Base-by-base conservation (phyloP, 2,329 filamentous ascomycete species). In the Aspergillus sp. region DNA sequence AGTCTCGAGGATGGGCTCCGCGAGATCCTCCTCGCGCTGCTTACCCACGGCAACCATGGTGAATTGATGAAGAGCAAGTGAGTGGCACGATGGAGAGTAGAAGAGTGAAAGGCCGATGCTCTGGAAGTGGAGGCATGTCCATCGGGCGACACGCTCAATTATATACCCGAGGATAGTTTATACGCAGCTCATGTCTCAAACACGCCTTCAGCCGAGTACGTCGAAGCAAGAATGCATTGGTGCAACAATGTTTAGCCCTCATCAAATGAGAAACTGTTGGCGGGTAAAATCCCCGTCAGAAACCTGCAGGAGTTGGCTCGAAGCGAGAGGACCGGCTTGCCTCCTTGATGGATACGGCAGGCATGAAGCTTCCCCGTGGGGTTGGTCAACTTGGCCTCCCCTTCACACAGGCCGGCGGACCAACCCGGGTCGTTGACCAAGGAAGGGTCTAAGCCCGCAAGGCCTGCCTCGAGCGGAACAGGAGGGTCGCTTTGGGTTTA, bases 1-100 rank as follows among this genome's bases (percentile, higher is more conserved):
- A n/a, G 57, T 64, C 56, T 57, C 65, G 54, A 71, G 49, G 50
- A 69, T 60, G 5, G 69, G 69, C 58, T 71, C 69, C 9, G 67
- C 46, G 50, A 71, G 56, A 61, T 71, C 63, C 47, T 70, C 69
- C 55, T 70, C 67, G 13, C 68, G 68, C 45, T 70, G 66, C 51
- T 71, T 71, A 23, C 58, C 52, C 2, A 71, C 60, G 17, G 48
- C 49, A 46, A 70, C 66, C 69, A 71, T 71, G 55, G 7, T 56
- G 57, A 45, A 34, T 30, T 9, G 19, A 11, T 9, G 38, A 19
- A 17, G 28, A 46, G 30, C 2, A 50, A 30, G 11, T 41, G 41
- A n/a, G 43, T 19, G 19, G 47, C 7, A 38, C n/a, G 15, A 57
- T 38, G 23, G 28, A 49, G 34, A 41, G 25, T 28, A 28, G 25